phyloP scores from a whole-genome alignment of 441 rosid species.

The Hura crepitans region DNA sequence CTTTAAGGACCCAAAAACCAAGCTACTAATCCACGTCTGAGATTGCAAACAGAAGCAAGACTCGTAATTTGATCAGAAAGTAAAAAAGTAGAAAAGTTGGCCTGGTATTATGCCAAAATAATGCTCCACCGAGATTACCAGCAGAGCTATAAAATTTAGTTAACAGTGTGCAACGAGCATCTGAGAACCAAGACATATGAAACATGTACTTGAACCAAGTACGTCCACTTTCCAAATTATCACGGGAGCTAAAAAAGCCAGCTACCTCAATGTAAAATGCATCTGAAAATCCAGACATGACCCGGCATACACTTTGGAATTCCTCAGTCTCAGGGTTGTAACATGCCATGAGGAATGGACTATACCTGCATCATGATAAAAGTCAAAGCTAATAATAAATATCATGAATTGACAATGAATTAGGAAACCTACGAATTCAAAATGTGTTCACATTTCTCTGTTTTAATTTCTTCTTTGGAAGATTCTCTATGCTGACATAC shows the following conservation, averaged over 20 bases:
- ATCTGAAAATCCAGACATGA: conserved; percentile 90
- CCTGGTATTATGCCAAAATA: not conserved
- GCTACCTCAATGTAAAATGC: conserved; percentile 72
- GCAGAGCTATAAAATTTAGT: not conserved
- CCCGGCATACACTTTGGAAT: conserved; percentile 81
- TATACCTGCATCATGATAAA: conserved; percentile 49
- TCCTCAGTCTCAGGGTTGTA: conserved; percentile 77
- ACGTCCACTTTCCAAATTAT: not conserved
- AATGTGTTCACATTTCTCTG: not conserved
- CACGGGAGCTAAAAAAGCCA: conserved; percentile 3
- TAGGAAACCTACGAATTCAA: not conserved
- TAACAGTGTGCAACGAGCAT: not conserved
- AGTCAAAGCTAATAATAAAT: not conserved
- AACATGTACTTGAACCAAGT: not conserved
- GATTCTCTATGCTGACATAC: not conserved
- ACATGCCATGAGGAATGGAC: conserved; percentile 95
- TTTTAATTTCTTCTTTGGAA: not conserved
- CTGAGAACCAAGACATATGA: not conserved
- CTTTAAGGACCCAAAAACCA: not conserved
- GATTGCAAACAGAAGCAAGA: not conserved
- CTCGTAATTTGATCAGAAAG: not conserved
- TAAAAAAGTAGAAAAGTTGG: not conserved
- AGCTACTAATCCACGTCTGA: not conserved
- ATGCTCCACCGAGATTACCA: not conserved
- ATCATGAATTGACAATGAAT: not conserved